Conservation (phyloP, 1,284 basidiomycete genomes). For the Ganoderma multipileum region DNA sequence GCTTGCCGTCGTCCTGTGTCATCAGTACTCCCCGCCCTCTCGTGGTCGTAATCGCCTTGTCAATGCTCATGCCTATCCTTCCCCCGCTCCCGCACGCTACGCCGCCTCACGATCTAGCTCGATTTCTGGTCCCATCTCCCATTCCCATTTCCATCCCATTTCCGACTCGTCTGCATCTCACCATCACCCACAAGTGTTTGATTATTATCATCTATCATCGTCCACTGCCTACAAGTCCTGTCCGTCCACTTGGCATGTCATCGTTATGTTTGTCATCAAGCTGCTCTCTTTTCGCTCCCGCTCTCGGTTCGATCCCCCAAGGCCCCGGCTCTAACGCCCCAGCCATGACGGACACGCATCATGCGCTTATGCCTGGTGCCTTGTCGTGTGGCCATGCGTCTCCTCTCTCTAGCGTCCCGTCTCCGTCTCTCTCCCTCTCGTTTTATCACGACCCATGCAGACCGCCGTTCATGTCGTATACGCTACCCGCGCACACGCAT, state of each 20-base stretch:
- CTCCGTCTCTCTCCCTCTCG: constrained; percentile 21
- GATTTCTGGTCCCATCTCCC: constrained; percentile 31
- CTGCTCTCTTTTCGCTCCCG: constrained; percentile 32
- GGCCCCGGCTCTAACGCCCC: constrained; percentile 20
- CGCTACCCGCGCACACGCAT: constrained; percentile 10
- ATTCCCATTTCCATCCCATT: constrained; percentile 24
- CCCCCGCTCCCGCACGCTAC: constrained; percentile 23
- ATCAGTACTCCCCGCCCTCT: constrained; percentile 19
- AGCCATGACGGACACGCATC: constrained; percentile 28
- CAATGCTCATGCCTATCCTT: constrained; percentile 24
- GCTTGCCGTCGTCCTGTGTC: constrained; percentile 9
- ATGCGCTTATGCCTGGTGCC: constrained; percentile 29
- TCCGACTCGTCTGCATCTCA: constrained; percentile 31
- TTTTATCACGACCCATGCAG: constrained; percentile 23
- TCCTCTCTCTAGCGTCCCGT: constrained; percentile 22
- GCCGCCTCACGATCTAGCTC: constrained; percentile 33
- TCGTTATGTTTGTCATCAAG: constrained; percentile 39
- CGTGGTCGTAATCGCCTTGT: constrained; percentile 30
- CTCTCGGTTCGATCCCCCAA: constrained; percentile 30
- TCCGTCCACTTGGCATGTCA: constrained; percentile 35
- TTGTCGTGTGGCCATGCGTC: constrained; percentile 22
- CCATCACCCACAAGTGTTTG: constrained; percentile 37
- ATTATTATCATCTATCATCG: constrained; percentile 36
- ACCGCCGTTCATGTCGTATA: constrained; percentile 15
- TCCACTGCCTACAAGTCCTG: constrained; percentile 35